Evolutionary conservation across 495 filamentous ascomycete genomes (phyloP), one percentile per base, ranked within the genome.

Genomic region (Neurospora discreta): DNA sequence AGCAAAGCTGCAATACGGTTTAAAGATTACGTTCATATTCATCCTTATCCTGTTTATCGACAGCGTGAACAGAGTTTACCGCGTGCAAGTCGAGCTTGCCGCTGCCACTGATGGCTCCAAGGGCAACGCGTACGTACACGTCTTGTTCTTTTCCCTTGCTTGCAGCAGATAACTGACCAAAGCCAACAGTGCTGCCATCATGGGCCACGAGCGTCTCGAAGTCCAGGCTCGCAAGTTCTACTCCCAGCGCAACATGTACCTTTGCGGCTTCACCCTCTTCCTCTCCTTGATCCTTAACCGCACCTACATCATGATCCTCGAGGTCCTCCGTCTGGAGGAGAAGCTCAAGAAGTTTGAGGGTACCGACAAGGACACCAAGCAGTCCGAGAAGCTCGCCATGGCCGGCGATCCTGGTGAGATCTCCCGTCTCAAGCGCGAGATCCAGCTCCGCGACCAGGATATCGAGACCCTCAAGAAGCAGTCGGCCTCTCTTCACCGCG

Each of bases 201-300:
- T 90, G 80, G 92, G 96, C 69, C 90, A 91, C 81, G 95, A 97
- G 80, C 93, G 95, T 74, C 93, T 96, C 89, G 95, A 99, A 83
- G 93, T 98, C 20, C 95, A 99, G 82, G 95, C 95, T 72, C 94
- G 95, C 86, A 98, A 98, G 82, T 99, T 99, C 87, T 99, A 99
- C 89, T 97, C 94, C 72, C 94, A 99, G 85, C 95, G 95, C 79
- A 99, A 99, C 89, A 98, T 99, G 96, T 99, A 99, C 85, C 93
- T 99, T 71, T 98, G 96, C 84, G 95, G 95, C 77, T 99, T 99
- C 86, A 99, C 95, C 0, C 91, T 98, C 72, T 99, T 99, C 90
- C 90, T 99, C 71, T 98, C 95, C 43, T 86, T 99, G 60, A 98
- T 99, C 83, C 93, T 99, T 78, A 98, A 99, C 88, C 94, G 96